These are phyloP conservation scores for Ramularia endophylla DNA, from an alignment of 2,329 filamentous ascomycete genomes.

Conservation along the genomic window DNA sequence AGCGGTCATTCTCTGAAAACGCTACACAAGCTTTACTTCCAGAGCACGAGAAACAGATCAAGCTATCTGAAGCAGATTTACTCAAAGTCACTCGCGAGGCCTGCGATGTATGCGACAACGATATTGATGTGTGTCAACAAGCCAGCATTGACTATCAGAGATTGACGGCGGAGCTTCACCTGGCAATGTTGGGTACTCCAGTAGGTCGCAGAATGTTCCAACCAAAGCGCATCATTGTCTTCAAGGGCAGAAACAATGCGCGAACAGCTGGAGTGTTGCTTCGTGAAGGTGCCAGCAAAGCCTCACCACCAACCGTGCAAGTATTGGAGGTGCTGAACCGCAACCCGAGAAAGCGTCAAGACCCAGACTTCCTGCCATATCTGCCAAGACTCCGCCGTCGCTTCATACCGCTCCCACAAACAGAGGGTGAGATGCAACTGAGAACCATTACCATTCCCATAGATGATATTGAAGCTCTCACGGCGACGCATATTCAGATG, in stretches of 20 bases:
- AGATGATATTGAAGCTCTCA: constrained; percentile 77
- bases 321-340: constrained; percentile 68
- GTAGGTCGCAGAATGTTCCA: constrained; percentile 75
- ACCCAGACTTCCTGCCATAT: constrained; percentile 83
- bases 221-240: constrained; percentile 71
- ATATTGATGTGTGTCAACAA: constrained; percentile 75
- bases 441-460: constrained; percentile 66
- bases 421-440: constrained; percentile 60
- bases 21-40: constrained; percentile 90
- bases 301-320: constrained; percentile 63
- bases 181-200: constrained; percentile 69
- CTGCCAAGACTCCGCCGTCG: constrained; percentile 62
- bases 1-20: constrained; percentile 97
- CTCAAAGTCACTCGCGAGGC: constrained; percentile 82
- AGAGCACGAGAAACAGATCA: constrained; percentile 92
- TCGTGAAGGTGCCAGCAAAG: constrained; percentile 64
- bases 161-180: constrained; percentile 75
- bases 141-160: constrained; percentile 73
- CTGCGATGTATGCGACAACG: constrained; percentile 73
- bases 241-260: constrained; percentile 69
- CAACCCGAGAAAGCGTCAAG: constrained; percentile 61
- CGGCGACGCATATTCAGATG: constrained; percentile 52
- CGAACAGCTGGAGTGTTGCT: constrained; percentile 76
- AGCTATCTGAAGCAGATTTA: constrained; percentile 83
- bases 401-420: constrained; percentile 62